Percentiles rank a stretch among this genome's conserved stretches.
Evolutionary conservation across 495 filamentous ascomycete genomes (phyloP).

Genomic region (Penicillium macrosclerotiorum): DNA sequence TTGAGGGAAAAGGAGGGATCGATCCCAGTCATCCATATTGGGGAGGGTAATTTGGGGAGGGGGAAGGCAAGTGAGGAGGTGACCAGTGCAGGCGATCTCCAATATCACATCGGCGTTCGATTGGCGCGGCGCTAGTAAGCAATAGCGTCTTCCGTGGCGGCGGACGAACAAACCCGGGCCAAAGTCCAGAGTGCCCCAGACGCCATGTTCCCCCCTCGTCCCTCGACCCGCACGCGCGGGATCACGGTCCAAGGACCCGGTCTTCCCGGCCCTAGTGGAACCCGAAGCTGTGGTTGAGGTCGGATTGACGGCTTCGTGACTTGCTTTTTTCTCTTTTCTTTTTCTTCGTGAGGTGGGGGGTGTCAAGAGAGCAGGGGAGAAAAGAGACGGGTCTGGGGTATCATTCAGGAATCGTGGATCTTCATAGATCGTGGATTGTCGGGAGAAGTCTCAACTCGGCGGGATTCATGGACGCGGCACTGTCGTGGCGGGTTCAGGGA

Average conservation of each 20-base stretch:
- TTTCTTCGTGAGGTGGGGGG: background rate
- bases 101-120: conserved; percentile 9
- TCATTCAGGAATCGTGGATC: background rate
- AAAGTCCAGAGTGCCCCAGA: background rate
- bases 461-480: conserved; percentile 22
- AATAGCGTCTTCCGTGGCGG: conserved; percentile 25
- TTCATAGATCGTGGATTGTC: background rate
- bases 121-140: conserved; percentile 27
- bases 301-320: no score
- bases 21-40: background rate
- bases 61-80: no score
- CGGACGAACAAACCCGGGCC: background rate
- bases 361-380: background rate
- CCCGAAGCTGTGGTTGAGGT: background rate
- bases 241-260: background rate
- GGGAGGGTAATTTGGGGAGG: no score
- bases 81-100: conserved; percentile 13
- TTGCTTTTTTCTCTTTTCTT: background rate
- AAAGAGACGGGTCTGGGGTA: background rate
- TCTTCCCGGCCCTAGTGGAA: background rate
- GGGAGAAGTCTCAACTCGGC: background rate
- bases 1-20: no score
- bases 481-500: conserved; percentile 21
- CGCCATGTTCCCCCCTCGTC: background rate
- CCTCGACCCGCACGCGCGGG: background rate